Evolutionary conservation across 106 monocot species (phyloP), one percentile per base, ranked within the genome.

Genomic region (Allium sativum): DNA sequence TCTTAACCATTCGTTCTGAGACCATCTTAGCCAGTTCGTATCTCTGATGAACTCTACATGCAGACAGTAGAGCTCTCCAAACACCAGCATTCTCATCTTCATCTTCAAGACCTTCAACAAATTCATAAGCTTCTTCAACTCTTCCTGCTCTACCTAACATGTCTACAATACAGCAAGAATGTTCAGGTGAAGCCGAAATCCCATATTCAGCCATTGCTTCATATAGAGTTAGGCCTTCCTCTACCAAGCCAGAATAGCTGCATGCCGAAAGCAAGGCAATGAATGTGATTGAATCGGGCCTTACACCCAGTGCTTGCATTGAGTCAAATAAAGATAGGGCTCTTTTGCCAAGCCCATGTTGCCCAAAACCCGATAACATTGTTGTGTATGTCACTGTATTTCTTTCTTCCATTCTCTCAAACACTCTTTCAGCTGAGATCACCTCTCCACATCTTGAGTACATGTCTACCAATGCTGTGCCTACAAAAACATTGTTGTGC

Each of bases 41-140:
- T 19, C 81, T 85, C 18, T 82, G 70, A 68, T 92, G 78, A 54
- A 88, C 65, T 69, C 72, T 76, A 69, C 98, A 98, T 40, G 92
- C 92, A 42, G 82, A 73, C 61, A 98, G 87, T 63, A 98, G 60
- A 21, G 88, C 76, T 51, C 98, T 92, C 98, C 92, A 98, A n/a
- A 98, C 75, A 42, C 76, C 77, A 4, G 77, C 60, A 56, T 65
- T 65, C 46, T 71, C 62, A 10, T 77, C 79, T 18, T 57, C 58
- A 14, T 84, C 80, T 7, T 85, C 90, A 21, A 98, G 74, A 41
- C 71, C 61, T 48, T 62, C 19, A 21, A 66, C 73, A 65, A 92
- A 88, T 43, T 92, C 78, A 60, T 83, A 92, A 11, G 92, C 98
- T 73, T 88, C 85, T 51, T 88, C 88, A 42, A 98, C 71, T 58